Base-by-base conservation (phyloP, 2,329 filamentous ascomycete genomes). In the Cordyceps tenuipes region DNA sequence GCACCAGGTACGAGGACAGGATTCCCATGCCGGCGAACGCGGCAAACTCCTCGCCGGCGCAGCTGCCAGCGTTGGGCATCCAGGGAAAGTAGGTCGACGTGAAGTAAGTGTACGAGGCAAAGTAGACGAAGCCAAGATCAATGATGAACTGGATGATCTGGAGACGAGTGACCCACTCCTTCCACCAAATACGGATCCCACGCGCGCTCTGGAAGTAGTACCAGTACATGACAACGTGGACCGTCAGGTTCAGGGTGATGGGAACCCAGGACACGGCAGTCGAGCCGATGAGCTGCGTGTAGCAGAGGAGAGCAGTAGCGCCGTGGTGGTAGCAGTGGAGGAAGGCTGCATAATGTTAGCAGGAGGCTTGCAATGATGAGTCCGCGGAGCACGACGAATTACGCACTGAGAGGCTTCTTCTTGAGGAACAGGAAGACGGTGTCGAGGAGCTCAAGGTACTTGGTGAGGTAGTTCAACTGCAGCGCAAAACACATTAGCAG, bases 201-300 rank as follows among this genome's bases (percentile, higher is more conserved):
- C 93, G 91, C 59, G 93, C 92, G 71, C 90, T 93, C 83, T 97
- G 93, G 87, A 97, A 97, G 85, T 97, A 97, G 86, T 97, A 97
- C 92, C 92, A 97, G 87, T 97, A 97, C 93, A 97, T 97, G 73
- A 97, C 89, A 62, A 97, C 93, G 78, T 97, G 93, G 59, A 97
- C 93, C 64, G 85, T 85, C 71, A 97, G 79, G 83, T 97, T 97
- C 68, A 97, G 85, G 58, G 85, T 88, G 73, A 97, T 97, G 64
- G 88, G 87, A 60, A 96, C 90, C 93, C 93, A 97, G 63, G 92
- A 96, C 61, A 97, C 93, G 48, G 93, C 84, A 50, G 93, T 97
- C 71, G 90, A 85, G 67, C 93, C 93, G 70, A 96, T 88, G 66
- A 97, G 85, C 80, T 97, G 93, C 60, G 91, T 96, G 82, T 96